A percentile compares a stretch with the other conserved stretches of the same genome.
phyloP scores from a whole-genome alignment of 75 land plant genomes.

The Ceratopteris richardii region DNA sequence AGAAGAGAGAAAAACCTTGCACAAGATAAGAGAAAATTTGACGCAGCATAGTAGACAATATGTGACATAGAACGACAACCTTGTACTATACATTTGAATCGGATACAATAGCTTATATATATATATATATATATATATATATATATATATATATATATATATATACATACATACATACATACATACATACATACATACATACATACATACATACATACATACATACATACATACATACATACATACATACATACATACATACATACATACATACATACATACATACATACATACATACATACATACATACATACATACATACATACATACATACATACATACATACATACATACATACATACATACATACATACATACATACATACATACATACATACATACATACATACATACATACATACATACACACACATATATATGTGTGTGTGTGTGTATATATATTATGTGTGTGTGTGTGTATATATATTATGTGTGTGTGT shows the following conservation, averaged over 20 bases:
- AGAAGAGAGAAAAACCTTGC: too few relatives aligned
- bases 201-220: neutral
- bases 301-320: neutral
- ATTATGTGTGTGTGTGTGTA: too few relatives aligned
- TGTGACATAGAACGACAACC: too few relatives aligned
- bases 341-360: neutral
- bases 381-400: neutral
- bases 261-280: neutral
- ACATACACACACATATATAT: neutral
- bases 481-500: too few relatives aligned
- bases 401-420: neutral
- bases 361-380: neutral
- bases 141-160: too few relatives aligned
- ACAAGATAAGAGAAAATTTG: too few relatives aligned
- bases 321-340: neutral
- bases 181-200: constrained; percentile 1
- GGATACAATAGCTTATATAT: too few relatives aligned
- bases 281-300: neutral
- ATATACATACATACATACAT: neutral
- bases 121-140: too few relatives aligned
- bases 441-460: neutral
- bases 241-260: neutral
- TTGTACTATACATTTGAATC: too few relatives aligned
- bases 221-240: neutral
- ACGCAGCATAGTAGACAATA: too few relatives aligned